Evolutionary conservation across 2,329 filamentous ascomycete species (phyloP), one percentile per base, ranked within the genome.

Genomic region (Emmonsiellopsis sp.): DNA sequence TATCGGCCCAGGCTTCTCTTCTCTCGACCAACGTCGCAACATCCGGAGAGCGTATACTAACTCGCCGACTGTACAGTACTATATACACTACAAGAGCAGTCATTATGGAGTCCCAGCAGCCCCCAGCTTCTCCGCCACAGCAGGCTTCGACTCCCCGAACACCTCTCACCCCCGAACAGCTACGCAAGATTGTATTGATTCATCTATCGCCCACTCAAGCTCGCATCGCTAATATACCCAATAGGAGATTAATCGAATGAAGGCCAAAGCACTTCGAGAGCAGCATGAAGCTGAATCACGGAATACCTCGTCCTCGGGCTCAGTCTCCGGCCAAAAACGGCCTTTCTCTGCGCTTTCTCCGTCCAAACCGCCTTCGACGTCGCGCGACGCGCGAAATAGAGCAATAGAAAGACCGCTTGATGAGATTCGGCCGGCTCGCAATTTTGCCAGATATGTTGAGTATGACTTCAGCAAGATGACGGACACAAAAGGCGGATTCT

Each of bases 391-490:
- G 5, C 78, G 82, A 48, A 71, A 63, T 48, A 57, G 55, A 49
- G 38, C 53, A 20, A 34, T 69, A 44, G 73, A 67, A 7, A 67
- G 70, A 8, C 72, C 72, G 6, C 64, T 73, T 34, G 69, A 77
- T 45, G 68, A 73, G 5, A 84, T 94, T 49, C 84, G 83, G 53
- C 86, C 92, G 0, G 88, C 89, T 40, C 82, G 84, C 64, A 96
- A 94, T 65, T 96, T 97, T 61, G 83, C 87, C 56, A 92, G 93
- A 68, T 97, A 87, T 67, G 91, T 98, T 65, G 93, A 98, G 66
- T 97, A 96, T 73, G 93, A 98, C 70, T 93, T 98, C 72, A 92
- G 87, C 67, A 87, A 92, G 72, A 97, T 98, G 90, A 94, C 86
- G 6, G 93, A 98, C 69, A 97, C 92, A 0, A 96, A 96, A 67